Percentiles rank a stretch among this genome's conserved stretches.
These are phyloP conservation scores for Rhododendron griersonianum DNA, from an alignment of 148 eudicot species.

Conservation along the genomic window DNA sequence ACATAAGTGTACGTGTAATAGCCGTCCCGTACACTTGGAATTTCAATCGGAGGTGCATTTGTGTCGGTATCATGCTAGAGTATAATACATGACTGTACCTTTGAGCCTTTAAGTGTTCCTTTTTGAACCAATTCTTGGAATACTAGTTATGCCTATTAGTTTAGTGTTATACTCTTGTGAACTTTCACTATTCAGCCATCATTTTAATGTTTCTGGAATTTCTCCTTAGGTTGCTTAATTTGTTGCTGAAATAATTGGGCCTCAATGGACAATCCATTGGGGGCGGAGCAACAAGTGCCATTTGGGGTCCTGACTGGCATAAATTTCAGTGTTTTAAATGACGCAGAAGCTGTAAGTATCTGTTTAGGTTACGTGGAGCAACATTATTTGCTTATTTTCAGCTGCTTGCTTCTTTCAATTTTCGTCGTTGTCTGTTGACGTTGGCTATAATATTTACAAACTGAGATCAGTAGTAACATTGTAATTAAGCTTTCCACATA, in stretches of 20 bases:
- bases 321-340: conserved; percentile 48
- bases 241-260: conserved; percentile 17
- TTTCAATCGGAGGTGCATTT: background rate
- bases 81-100: background rate
- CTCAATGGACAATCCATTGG: conserved; percentile 48
- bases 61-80: background rate
- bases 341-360: conserved; percentile 71
- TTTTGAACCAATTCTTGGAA: background rate
- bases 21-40: background rate
- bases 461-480: background rate
- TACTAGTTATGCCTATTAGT: background rate
- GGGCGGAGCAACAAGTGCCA: conserved; percentile 47
- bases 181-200: background rate
- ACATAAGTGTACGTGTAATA: background rate
- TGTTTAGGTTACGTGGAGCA: background rate
- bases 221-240: conserved; percentile 16
- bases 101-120: background rate
- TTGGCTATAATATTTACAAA: background rate
- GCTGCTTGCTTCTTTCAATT: background rate
- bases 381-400: background rate
- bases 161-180: background rate
- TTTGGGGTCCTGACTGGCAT: conserved; percentile 53
- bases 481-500: background rate
- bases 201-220: background rate
- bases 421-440: background rate